Conservation (phyloP, 768 basidiomycete species). For the Cyathus striatus region DNA sequence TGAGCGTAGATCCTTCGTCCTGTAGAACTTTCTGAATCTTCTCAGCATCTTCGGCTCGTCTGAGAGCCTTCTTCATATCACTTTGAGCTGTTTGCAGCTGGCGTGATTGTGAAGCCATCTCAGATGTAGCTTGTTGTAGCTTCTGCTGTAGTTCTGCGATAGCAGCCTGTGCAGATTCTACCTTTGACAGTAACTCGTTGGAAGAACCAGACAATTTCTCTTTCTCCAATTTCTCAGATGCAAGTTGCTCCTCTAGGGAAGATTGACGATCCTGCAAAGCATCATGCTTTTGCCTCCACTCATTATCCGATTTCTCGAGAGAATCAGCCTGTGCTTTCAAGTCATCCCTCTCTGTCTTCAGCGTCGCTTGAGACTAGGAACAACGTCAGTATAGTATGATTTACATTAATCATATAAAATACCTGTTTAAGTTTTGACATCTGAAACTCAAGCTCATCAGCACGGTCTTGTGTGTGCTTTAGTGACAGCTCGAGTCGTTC, state of each 20-base stretch:
- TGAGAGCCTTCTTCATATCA: constrained; percentile 59
- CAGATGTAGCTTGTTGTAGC: constrained; percentile 48
- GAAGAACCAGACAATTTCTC: constrained; percentile 45
- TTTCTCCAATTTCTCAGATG: constrained; percentile 33
- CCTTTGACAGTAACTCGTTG: constrained; percentile 40
- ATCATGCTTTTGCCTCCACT: constrained; percentile 44
- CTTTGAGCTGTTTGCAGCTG: constrained; percentile 56
- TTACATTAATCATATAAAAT: constrained; percentile 10
- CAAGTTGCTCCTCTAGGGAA: constrained; percentile 35
- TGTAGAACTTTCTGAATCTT: constrained; percentile 68
- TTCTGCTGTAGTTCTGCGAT: constrained; percentile 54
- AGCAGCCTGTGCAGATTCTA: constrained; percentile 38
- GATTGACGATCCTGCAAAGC: constrained; percentile 36
- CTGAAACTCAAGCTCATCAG: constrained; percentile 80
- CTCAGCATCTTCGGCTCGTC: constrained; percentile 75
- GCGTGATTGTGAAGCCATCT: constrained; percentile 47
- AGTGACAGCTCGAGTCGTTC: constrained; percentile 69
- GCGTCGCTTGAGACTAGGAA: constrained; percentile 44
- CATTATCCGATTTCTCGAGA: constrained; percentile 35
- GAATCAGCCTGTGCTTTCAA: constrained; percentile 43
- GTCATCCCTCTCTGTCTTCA: constrained; percentile 59
- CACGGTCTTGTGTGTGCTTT: constrained; percentile 75
- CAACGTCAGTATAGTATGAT: neutral
- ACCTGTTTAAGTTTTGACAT: constrained; percentile 78
- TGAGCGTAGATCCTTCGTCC: constrained; percentile 68